Base-by-base conservation (phyloP, 2,329 filamentous ascomycete genomes). In the Elsinoe batatas region DNA sequence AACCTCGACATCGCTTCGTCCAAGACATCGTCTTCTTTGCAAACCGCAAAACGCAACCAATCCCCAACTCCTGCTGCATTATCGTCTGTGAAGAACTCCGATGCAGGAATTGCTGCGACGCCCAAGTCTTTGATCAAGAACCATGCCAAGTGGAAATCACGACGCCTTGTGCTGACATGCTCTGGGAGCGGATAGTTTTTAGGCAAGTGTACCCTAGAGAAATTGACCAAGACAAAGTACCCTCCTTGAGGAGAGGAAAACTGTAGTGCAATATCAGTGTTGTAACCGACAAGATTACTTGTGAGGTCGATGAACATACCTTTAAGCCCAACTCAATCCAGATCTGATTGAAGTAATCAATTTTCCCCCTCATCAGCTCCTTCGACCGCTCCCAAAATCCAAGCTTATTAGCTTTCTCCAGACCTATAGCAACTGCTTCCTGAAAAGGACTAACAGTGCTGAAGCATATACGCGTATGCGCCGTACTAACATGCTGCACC, bases 81-180 rank as follows among this genome's bases (percentile, higher is more conserved):
- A 42, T 71, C 74, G 15, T 88, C 84, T 0, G 91, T 96, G 69
- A 96, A 97, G 71, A 98, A 98, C 71, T 98, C 93, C 0, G 91
- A 95, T 0, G 93, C 93, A 17, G 93, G 93, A 60, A 98, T 96
- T 7, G 91, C 91, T 2, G 93, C 93, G 22, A 98, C 89, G 10
- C 93, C 93, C 17, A 98, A 77, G 74, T 98, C 91, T 69, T 91
- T 91, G 71, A 98, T 98, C 64, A 96, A 73, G 74, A 97, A 97
- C 91, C 91, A 98, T 35, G 84, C 82, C 47, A 98, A 80, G 76
- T 95, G 88, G 74, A 97, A 98, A 69, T 98, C 93, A 26, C 93
- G 79, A 20, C 93, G 89, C 1, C 93, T 81, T 65, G 78, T 83
- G 13, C 87, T 87, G 33, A 98, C 91, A 67, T 96, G 89, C 1